Percentiles rank a stretch among this genome's conserved stretches.
These are phyloP conservation scores for Zygotorulaspora mrakii DNA, from an alignment of 1,139 yeast genomes.

Conservation along the genomic window DNA sequence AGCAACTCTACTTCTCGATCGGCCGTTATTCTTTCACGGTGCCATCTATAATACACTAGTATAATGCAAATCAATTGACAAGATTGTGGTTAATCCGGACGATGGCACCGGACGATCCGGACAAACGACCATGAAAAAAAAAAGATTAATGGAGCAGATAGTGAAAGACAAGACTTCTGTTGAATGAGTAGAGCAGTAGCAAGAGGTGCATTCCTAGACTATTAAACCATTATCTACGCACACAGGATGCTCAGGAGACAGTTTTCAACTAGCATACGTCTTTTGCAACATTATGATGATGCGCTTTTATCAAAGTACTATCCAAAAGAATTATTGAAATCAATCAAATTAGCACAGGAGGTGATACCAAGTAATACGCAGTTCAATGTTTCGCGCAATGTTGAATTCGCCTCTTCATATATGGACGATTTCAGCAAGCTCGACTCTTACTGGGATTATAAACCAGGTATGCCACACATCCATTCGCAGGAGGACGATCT, in stretches of 20 bases:
- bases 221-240: too few species aligned
- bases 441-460: conserved; percentile 57
- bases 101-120: too few species aligned
- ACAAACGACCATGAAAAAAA: too few species aligned
- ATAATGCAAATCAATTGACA: too few species aligned
- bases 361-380: conserved; percentile 53
- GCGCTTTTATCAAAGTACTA: conserved; percentile 30
- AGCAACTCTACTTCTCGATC: too few species aligned
- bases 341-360: conserved; percentile 77
- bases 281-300: conserved; percentile 20
- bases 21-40: too few species aligned
- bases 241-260: conserved; percentile 11
- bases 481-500: conserved; percentile 42
- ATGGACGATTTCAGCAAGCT: conserved; percentile 55
- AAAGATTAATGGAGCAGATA: too few species aligned
- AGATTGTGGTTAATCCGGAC: too few species aligned
- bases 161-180: too few species aligned
- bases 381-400: conserved; percentile 30
- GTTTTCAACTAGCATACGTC: conserved; percentile 10
- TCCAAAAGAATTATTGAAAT: conserved; percentile 51
- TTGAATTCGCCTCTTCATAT: conserved; percentile 57
- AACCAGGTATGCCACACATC: conserved; percentile 41
- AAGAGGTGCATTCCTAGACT: too few species aligned
- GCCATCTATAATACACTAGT: too few species aligned
- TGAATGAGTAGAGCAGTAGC: background rate